Base-by-base conservation (phyloP, 2,329 filamentous ascomycete species). In the Claviceps capensis region DNA sequence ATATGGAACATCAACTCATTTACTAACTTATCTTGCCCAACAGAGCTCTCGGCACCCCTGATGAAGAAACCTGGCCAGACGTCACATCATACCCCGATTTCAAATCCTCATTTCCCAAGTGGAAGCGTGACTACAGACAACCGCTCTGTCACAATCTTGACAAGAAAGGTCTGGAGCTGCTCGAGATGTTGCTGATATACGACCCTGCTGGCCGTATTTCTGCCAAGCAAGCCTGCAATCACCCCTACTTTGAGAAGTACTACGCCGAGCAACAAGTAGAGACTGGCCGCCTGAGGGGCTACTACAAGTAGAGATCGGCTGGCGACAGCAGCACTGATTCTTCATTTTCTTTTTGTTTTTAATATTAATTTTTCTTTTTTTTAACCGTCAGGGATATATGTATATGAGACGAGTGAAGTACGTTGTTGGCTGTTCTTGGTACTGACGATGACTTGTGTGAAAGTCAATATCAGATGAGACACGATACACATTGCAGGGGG, bases 31-130 rank as follows among this genome's bases (percentile, higher is more conserved):
- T 34, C 9, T 34, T 11, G 13, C 52, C 44, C 47, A 38, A 42
- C 46, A 86, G 83, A 54, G 69, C 88, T 38, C 79, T 95, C 41
- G 88, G 89, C 58, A 95, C 90, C 4, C 89, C 89, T 3, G 81
- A 81, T 51, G 89, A 95, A 65, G 75, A 81, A 7, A 76, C 81
- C 53, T 95, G 89, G 89, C 89, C 89, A 36, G 89, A 89, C 55
- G 88, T 95, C 53, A 93, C 88, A n/a, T 89, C 86, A 7, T 94
- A 94, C 72, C 89, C 89, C 43, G 90, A 95, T 68, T 95, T 89
- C 77, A 95, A 95, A 70, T 68, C 85, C 30, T 90, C 86, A 3
- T 95, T 95, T 70, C 89, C 89, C 58, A 94, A 94, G 71, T 95
- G 89, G 89, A 76, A 78, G 60, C 81, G 87, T 53, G 84, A 89